phyloP scores from a whole-genome alignment of 345 rosid genomes.

The Brassica napus region DNA sequence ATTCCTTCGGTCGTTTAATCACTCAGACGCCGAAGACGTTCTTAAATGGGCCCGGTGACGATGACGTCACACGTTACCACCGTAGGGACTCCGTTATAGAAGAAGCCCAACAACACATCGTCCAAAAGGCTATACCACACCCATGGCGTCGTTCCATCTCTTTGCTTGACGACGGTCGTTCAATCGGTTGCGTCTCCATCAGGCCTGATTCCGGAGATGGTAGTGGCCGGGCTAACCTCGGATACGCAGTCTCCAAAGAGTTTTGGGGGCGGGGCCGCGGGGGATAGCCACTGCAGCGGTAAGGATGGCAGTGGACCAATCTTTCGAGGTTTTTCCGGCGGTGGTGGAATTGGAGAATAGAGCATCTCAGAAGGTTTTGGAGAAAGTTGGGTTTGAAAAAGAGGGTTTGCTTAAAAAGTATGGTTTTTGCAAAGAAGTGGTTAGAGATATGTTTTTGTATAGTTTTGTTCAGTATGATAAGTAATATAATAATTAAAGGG shows the following conservation, averaged over 20 bases:
- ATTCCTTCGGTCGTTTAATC: constrained; percentile 14
- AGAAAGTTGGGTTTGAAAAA: constrained; percentile 60
- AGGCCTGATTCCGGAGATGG: constrained; percentile 16
- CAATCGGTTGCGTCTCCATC: constrained; percentile 28
- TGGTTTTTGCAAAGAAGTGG: constrained; percentile 47
- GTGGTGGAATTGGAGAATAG: constrained; percentile 54
- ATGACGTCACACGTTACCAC: constrained; percentile 31
- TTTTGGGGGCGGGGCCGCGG: constrained; percentile 30
- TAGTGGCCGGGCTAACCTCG: constrained; percentile 9
- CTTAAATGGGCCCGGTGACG: constrained; percentile 35
- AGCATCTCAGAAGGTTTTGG: constrained; percentile 60
- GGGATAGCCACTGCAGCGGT: constrained; percentile 32
- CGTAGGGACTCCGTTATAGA: constrained; percentile 25
- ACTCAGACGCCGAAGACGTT: constrained; percentile 24
- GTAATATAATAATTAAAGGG: background rate
- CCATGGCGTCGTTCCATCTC: constrained; percentile 33
- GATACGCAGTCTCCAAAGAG: constrained; percentile 10
- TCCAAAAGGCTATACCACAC: constrained; percentile 29
- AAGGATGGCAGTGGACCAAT: constrained; percentile 18
- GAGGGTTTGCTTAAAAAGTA: constrained; percentile 68
- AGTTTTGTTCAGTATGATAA: constrained; percentile 16
- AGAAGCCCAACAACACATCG: constrained; percentile 28
- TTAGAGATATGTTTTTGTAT: constrained; percentile 51
- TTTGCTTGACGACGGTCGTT: constrained; percentile 15
- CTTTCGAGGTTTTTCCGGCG: constrained; percentile 17